Percentiles rank a stretch among this genome's conserved stretches.
These are phyloP conservation scores for Porpolomopsis calyptriformis DNA, from an alignment of 768 basidiomycete genomes.

Conservation along the genomic window DNA sequence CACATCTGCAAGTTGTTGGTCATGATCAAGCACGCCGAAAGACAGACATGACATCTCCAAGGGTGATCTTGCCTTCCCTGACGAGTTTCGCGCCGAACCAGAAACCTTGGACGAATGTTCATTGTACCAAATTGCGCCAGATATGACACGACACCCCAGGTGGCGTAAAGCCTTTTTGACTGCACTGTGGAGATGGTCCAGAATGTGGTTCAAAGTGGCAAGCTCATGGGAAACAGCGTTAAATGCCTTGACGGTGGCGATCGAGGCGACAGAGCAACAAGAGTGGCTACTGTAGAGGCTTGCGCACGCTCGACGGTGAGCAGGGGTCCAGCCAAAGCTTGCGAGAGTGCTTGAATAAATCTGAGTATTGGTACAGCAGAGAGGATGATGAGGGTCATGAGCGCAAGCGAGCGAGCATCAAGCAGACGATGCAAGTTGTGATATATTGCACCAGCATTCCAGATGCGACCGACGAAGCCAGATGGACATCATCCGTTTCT, in stretches of 20 bases:
- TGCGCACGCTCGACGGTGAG: constrained; percentile 56
- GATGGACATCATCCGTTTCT: constrained; percentile 89
- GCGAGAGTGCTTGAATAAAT: constrained; percentile 65
- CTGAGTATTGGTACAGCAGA: constrained; percentile 77
- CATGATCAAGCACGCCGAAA: constrained; percentile 94
- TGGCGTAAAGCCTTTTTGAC: constrained; percentile 44
- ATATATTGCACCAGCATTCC: constrained; percentile 75
- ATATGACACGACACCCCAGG: constrained; percentile 70
- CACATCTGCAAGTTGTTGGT: constrained; percentile 80
- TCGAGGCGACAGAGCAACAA: constrained; percentile 62
- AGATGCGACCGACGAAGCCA: constrained; percentile 69
- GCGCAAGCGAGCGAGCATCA: constrained; percentile 70
- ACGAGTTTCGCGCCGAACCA: constrained; percentile 93
- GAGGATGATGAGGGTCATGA: constrained; percentile 89
- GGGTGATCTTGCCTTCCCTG: constrained; percentile 49
- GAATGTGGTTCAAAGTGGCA: constrained; percentile 34
- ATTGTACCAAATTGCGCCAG: constrained; percentile 73
- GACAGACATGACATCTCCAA: constrained; percentile 87
- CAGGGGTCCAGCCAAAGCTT: constrained; percentile 55
- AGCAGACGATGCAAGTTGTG: constrained; percentile 66
- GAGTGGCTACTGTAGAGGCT: constrained; percentile 62
- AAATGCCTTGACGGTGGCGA: constrained; percentile 88
- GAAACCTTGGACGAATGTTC: constrained; percentile 90
- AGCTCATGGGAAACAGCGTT: constrained; percentile 53
- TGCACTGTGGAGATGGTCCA: constrained; percentile 33